Percentiles rank a stretch among this genome's conserved stretches.
These are phyloP conservation scores for Epichloe gansuensis DNA, from an alignment of 2,329 filamentous ascomycete genomes.

Conservation along the genomic window DNA sequence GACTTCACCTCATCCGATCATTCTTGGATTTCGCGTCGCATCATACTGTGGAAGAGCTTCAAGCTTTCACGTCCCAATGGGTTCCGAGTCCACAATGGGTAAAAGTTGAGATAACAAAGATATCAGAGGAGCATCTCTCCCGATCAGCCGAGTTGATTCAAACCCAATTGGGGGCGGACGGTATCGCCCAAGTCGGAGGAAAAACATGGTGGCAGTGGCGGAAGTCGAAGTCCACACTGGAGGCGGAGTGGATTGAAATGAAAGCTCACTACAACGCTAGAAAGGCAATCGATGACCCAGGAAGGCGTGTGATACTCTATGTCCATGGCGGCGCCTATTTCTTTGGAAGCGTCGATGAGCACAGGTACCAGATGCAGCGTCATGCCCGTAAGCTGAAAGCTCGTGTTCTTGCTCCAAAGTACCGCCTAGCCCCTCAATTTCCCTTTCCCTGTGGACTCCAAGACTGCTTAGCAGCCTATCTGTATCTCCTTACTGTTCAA, in stretches of 20 bases:
- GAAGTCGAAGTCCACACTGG: slow-evolving; percentile 49
- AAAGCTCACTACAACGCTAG: slow-evolving; percentile 57
- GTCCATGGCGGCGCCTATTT: slow-evolving; percentile 91
- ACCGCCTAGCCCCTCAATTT: slow-evolving; percentile 83
- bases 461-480: slow-evolving; percentile 79
- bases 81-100: slow-evolving; percentile 86
- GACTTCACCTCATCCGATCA: slow-evolving; percentile 70
- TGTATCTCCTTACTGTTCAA: slow-evolving; percentile 66
- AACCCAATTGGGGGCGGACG: slow-evolving; percentile 64
- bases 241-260: slow-evolving; percentile 97
- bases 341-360: slow-evolving; percentile 90
- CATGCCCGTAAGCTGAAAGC: slow-evolving; percentile 91
- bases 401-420: slow-evolving; percentile 73
- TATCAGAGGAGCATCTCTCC: slow-evolving; percentile 50
- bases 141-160: slow-evolving; percentile 55
- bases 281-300: slow-evolving; percentile 44
- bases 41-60: slow-evolving; percentile 85
- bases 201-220: slow-evolving; percentile 85
- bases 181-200: slow-evolving; percentile 65
- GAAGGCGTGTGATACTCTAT: slow-evolving; percentile 77
- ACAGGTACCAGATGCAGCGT: slow-evolving; percentile 95
- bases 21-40: slow-evolving; percentile 78
- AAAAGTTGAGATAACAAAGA: slow-evolving; percentile 55
- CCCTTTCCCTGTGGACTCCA: slow-evolving; percentile 89
- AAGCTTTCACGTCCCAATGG: slow-evolving; percentile 83